Base-by-base conservation (phyloP, 176 grass and related monocot species). In the Secale cereale region DNA sequence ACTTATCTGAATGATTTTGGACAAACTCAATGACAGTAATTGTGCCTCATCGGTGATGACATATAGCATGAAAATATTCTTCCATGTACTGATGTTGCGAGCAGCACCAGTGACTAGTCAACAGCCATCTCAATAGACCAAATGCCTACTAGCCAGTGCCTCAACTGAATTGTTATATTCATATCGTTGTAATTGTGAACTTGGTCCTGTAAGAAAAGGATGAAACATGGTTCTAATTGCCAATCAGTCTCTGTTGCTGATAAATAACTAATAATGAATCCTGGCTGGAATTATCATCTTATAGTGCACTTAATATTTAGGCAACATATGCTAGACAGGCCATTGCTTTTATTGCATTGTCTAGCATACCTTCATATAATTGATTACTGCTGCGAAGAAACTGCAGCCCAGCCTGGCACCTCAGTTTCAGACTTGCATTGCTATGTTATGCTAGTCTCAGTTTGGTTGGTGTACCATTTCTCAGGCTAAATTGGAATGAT, bases 71-170 rank as follows among this genome's bases (percentile, higher is more conserved):
- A 43, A 64, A 79, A 64, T 69, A 68, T 57, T 60, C 33, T 87
- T 83, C 62, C 11, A 43, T 25, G 60, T 65, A 32, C 79, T 62
- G 48, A 61, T 81, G 35, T 76, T 84, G 39, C 30, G 7, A 60
- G 69, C 17, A 74, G 43, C 31, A 70, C 30, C 28, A 29, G 65
- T 32, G 23, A 28, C 16, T 19, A 43, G 26, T 83, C 37, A 27
- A 7, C 25, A 72, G 37, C n/a, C 56, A 83, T 74, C 26, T 63
- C 31, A 33, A 71, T 59, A 57, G 35, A 83, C 41, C 33, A 43
- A 70, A 70, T 26, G 29, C 7, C 65, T 46, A 27, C 19, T 60
- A 41, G 52, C n/a, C 50, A 70, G 45, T 65, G 17, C 57, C 9
- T 16, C 26, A 25, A 26, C 16, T 23, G 26, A 71, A 71, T 23